These are phyloP conservation scores for Decorospora gaudefroyi DNA, from an alignment of 2,329 filamentous ascomycete species.

Conservation along the genomic window DNA sequence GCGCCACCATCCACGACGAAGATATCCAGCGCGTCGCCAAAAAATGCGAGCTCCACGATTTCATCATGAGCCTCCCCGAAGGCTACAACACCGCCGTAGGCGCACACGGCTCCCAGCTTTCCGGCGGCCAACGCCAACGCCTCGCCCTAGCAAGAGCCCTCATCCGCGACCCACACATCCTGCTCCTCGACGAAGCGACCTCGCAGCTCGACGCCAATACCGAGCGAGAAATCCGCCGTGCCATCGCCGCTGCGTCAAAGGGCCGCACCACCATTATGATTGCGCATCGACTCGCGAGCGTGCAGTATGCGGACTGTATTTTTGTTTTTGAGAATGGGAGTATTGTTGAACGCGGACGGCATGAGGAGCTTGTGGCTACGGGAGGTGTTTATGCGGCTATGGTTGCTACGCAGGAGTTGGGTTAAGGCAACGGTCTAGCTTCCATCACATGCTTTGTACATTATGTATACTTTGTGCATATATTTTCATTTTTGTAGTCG, in stretches of 20 bases:
- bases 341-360: constrained; percentile 65
- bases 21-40: constrained; percentile 46
- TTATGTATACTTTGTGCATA: too few species aligned
- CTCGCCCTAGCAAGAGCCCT: constrained; percentile 54
- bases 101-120: constrained; percentile 50
- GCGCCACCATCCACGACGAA: constrained; percentile 27
- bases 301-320: constrained; percentile 79
- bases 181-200: constrained; percentile 55
- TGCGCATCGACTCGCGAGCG: constrained; percentile 75
- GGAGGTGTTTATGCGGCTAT: constrained; percentile 45
- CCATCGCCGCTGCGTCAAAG: constrained; percentile 49
- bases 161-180: constrained; percentile 52
- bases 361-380: constrained; percentile 59
- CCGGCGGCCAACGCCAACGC: constrained; percentile 54
- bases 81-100: constrained; percentile 55
- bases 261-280: constrained; percentile 71
- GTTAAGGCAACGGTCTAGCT: too few species aligned
- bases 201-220: constrained; percentile 54
- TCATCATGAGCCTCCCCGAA: constrained; percentile 54
- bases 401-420: constrained; percentile 45
- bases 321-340: constrained; percentile 73
- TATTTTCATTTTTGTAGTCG: too few species aligned
- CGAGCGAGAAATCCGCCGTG: constrained; percentile 50
- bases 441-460: background rate
- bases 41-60: constrained; percentile 53